Conservation (phyloP, 164 flowering plant species). For the Piper longum region DNA sequence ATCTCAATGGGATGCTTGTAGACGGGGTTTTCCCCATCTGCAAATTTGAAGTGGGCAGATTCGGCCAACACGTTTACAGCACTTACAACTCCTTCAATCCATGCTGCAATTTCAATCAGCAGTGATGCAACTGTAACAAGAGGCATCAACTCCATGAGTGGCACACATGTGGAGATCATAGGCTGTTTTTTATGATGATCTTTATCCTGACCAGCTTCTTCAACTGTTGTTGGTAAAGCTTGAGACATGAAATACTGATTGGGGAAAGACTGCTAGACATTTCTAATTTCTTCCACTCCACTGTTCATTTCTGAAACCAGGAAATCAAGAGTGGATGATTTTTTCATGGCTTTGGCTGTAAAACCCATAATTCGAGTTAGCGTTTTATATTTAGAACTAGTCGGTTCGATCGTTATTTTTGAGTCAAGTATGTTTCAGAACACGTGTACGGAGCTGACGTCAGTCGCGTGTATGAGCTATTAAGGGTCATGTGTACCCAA, state of each 20-base stretch:
- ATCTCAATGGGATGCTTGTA: conserved; percentile 12
- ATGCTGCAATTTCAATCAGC: conserved; percentile 41
- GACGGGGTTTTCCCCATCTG: conserved; percentile 15
- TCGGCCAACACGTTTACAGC: conserved; percentile 35
- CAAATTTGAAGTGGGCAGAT: conserved; percentile 34
- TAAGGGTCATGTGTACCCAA: too few species aligned
- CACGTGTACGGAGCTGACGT: too few species aligned
- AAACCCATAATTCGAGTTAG: too few species aligned
- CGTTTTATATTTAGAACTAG: too few species aligned
- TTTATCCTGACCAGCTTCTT: conserved; percentile 3
- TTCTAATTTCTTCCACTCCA: conserved; percentile 7
- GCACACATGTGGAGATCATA: neutral
- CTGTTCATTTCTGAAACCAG: conserved; percentile 36
- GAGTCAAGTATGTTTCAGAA: too few species aligned
- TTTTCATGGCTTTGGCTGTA: conserved; percentile 35
- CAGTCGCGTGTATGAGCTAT: too few species aligned
- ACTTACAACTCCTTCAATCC: conserved; percentile 30
- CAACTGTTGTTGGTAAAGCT: neutral
- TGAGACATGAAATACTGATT: neutral
- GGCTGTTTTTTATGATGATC: neutral
- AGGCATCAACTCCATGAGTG: conserved; percentile 39
- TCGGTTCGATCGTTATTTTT: too few species aligned
- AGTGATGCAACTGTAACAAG: conserved; percentile 41
- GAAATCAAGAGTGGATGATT: conserved; percentile 30
- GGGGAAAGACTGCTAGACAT: conserved; percentile 6